Percentiles rank a stretch among this genome's conserved stretches.
Conservation (phyloP, 805 yeast species). For the Saccharomycopsis selenospora region DNA sequence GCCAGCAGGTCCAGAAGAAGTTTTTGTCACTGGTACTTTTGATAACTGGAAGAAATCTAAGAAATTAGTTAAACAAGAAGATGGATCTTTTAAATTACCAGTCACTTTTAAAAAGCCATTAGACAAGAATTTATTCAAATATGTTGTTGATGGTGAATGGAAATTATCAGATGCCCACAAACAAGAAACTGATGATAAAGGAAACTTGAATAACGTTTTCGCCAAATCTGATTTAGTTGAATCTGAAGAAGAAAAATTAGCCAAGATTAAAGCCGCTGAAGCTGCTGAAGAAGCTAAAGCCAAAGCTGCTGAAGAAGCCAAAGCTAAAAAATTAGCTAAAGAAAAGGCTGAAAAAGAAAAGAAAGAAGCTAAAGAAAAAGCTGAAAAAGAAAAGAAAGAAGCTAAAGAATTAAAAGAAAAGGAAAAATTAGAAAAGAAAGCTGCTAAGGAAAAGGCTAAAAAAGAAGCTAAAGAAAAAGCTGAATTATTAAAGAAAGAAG, state of each 20-base stretch:
- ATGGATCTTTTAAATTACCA: constrained; percentile 53
- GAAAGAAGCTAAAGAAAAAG: constrained; percentile 18
- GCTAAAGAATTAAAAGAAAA: constrained; percentile 20
- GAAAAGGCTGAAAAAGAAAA: constrained; percentile 14
- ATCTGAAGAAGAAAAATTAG: constrained; percentile 2
- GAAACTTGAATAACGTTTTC: constrained; percentile 19
- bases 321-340: neutral
- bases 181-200: constrained; percentile 19
- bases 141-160: constrained; percentile 70
- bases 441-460: neutral
- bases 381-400: constrained; percentile 10
- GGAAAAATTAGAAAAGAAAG: constrained; percentile 9
- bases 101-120: constrained; percentile 40
- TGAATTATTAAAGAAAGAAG: neutral
- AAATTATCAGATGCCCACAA: constrained; percentile 32
- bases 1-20: constrained; percentile 49
- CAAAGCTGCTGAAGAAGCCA: constrained; percentile 25
- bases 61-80: constrained; percentile 51
- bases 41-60: constrained; percentile 60
- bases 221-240: constrained; percentile 14
- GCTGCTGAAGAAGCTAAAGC: constrained; percentile 32
- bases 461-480: constrained; percentile 1
- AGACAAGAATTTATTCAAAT: constrained; percentile 42
- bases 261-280: neutral
- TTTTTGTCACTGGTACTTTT: constrained; percentile 63